Evolutionary conservation across 257 asterid genomes (phyloP).

Genomic region (Dorcoceras hygrometricum): DNA sequence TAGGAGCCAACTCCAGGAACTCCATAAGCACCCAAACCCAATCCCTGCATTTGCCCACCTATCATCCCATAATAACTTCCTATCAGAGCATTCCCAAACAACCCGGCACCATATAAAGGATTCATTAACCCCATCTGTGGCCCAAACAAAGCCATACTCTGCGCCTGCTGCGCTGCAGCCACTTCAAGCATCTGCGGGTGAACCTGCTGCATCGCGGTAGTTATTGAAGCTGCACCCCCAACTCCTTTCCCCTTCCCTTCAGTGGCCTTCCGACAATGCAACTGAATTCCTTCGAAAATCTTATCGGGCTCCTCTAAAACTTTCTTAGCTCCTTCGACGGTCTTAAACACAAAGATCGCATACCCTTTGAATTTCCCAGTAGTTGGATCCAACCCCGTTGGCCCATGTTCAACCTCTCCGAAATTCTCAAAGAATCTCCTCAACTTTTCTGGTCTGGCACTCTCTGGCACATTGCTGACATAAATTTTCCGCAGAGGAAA

Average conservation of each 20-base stretch:
- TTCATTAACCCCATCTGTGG: slow-evolving; percentile 48
- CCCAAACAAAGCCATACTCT: slow-evolving; percentile 55
- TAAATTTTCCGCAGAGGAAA: slow-evolving; percentile 62
- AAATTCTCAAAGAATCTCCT: slow-evolving; percentile 58
- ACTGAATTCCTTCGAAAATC: slow-evolving; percentile 69
- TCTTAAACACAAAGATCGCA: slow-evolving; percentile 71
- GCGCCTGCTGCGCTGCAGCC: slow-evolving; percentile 59
- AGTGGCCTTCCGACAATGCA: slow-evolving; percentile 69
- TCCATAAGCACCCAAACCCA: slow-evolving; percentile 46
- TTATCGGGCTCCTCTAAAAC: slow-evolving; percentile 69
- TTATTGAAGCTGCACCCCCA: slow-evolving; percentile 76
- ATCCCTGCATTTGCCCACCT: slow-evolving; percentile 38
- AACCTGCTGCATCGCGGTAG: slow-evolving; percentile 62
- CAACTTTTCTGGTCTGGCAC: slow-evolving; percentile 44
- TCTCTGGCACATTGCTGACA: slow-evolving; percentile 53
- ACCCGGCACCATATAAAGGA: slow-evolving; percentile 48
- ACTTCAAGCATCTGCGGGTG: slow-evolving; percentile 53
- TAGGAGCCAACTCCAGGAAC: slow-evolving; percentile 21
- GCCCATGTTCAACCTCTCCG: slow-evolving; percentile 85
- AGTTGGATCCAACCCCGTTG: slow-evolving; percentile 63
- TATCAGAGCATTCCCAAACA: slow-evolving; percentile 45
- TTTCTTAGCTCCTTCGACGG: slow-evolving; percentile 65
- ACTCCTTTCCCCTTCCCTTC: slow-evolving; percentile 50
- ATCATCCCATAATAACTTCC: slow-evolving; percentile 59
- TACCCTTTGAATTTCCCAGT: slow-evolving; percentile 83